Evolutionary conservation across 2,329 filamentous ascomycete genomes (phyloP), one percentile per base, ranked within the genome.

Genomic region (Colletotrichum sp.): DNA sequence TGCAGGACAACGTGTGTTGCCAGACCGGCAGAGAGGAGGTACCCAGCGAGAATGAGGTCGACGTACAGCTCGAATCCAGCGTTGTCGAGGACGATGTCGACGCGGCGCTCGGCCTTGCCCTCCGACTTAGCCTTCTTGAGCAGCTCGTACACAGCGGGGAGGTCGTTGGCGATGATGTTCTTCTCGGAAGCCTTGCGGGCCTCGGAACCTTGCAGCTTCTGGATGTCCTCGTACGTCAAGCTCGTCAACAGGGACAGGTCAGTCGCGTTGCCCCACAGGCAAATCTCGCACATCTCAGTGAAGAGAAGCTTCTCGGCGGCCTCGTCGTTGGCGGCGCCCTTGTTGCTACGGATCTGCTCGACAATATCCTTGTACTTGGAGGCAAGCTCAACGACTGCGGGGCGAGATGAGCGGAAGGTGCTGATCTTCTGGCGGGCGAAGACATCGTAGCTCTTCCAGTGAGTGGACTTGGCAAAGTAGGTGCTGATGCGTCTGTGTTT

Each of bases 21-120:
- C 8, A 99, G 91, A 1, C 94, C 95, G 0, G 95, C 90, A 1
- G 95, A 93, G 8, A 99, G 89, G 16, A 99, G 89, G 83, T 98
- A 99, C 1, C 96, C 96, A 0, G 95, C 96, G 3, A 99, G 90
- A 73, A 98, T 93, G 12, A 99, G 90, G 82, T 99, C 97, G 78
- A 98, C 97, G 82, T 96, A 99, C 15, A 99, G 91, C 88, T 99
- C 97, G 82, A 99, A 99, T 8, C 97, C 97, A 24, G 97, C 95
- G 80, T 99, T 99, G 84, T 99, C 97, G 7, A 99, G 93, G 3
- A 99, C 94, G 78, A 99, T 96, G 81, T 99, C 97, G 3, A 99
- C 94, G 18, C 95, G 90, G 48, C 96, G 91, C 78, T 96, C 93
- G 76, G 89, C 87, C 81, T 92, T 91, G 32, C 90, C 90, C 36